Evolutionary conservation across 176 grass and related monocot species (phyloP).

Genomic region (Rhynchospora breviuscula): DNA sequence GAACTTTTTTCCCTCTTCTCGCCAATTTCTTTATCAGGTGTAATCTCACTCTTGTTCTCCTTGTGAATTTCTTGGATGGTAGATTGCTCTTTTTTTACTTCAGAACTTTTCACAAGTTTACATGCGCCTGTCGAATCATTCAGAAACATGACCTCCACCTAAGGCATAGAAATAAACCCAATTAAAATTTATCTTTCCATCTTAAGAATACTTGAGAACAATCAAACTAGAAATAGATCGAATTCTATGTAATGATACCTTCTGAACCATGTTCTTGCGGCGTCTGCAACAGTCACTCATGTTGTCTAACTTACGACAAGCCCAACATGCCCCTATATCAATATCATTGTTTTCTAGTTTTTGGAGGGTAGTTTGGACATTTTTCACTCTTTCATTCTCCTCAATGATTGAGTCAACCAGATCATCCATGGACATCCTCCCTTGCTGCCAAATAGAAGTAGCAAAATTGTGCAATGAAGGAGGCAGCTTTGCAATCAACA

Average conservation of each 20-base stretch:
- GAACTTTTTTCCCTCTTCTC: background rate
- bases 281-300: background rate
- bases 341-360: background rate
- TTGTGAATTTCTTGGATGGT: background rate
- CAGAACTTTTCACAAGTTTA: background rate
- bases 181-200: too few relatives aligned
- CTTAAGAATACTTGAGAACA: too few relatives aligned
- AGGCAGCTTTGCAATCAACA: background rate
- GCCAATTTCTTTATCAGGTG: background rate
- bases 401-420: background rate
- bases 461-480: background rate
- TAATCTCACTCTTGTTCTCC: background rate
- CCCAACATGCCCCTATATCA: slow-evolving; percentile 2
- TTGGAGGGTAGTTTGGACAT: background rate
- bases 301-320: background rate
- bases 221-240: too few relatives aligned
- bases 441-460: background rate
- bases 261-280: background rate
- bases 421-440: slow-evolving; percentile 2
- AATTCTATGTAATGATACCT: background rate
- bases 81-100: background rate
- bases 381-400: slow-evolving; percentile 2
- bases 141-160: background rate
- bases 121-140: background rate
- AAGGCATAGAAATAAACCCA: background rate